Conservation (phyloP, 768 basidiomycete genomes). For the Suillus bovinus region DNA sequence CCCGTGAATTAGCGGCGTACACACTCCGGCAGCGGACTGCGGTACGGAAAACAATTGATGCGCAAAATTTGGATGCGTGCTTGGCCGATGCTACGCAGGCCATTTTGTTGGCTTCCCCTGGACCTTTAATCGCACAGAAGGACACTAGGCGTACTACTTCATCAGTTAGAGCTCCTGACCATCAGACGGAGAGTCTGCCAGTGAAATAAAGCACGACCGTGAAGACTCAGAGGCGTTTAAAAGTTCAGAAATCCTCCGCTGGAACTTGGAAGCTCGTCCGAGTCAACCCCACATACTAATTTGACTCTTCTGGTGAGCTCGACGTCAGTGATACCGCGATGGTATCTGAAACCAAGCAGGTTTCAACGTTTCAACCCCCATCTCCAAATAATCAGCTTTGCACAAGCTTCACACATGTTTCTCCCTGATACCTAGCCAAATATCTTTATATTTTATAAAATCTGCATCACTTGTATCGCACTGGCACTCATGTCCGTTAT, state of each 20-base stretch:
- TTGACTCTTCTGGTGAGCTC: conserved; percentile 1
- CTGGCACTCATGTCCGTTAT: not conserved
- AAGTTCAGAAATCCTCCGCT: not conserved
- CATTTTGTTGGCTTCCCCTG: conserved; percentile 2
- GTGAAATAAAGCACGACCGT: not conserved
- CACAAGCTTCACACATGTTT: not conserved
- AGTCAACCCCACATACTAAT: not conserved
- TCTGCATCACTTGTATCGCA: not conserved
- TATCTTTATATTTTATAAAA: not conserved
- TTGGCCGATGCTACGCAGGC: conserved; percentile 1
- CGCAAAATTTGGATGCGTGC: conserved; percentile 5
- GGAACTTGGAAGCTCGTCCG: not conserved
- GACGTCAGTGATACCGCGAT: not conserved
- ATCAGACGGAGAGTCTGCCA: not conserved
- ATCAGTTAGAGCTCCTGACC: not conserved
- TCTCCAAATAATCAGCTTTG: too few relatives aligned
- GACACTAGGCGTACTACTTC: not conserved
- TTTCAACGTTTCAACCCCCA: not conserved
- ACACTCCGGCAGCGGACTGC: conserved; percentile 23
- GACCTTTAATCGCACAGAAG: not conserved
- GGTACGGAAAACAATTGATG: conserved; percentile 14
- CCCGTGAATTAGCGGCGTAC: conserved; percentile 22
- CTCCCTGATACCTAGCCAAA: not conserved
- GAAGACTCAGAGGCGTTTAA: not conserved
- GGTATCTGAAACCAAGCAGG: not conserved